These are phyloP conservation scores for Thraustochytrium striatum DNA, from an alignment of 352 stramenopile species.

Conservation along the genomic window DNA sequence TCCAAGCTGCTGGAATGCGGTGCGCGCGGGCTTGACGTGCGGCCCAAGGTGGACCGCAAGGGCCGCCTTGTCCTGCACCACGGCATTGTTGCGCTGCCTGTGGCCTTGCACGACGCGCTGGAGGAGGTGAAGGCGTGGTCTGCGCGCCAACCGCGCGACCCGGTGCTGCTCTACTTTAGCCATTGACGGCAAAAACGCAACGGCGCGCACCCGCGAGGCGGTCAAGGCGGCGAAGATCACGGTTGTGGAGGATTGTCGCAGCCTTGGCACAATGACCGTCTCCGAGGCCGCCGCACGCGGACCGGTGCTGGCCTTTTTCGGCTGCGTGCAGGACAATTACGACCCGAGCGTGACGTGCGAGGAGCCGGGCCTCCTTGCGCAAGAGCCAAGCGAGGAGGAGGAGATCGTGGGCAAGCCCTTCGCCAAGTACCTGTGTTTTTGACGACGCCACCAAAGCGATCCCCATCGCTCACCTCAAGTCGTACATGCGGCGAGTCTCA, in stretches of 20 bases:
- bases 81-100: neutral
- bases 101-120: neutral
- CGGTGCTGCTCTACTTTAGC: constrained; percentile 35
- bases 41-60: neutral
- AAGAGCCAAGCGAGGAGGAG: neutral
- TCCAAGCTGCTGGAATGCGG: constrained; percentile 10
- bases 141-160: neutral
- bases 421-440: too few species aligned
- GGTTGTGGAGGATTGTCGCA: neutral
- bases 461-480: neutral
- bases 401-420: too few species aligned
- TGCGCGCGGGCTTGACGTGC: constrained; percentile 20
- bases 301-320: constrained; percentile 1
- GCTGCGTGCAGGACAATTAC: constrained; percentile 33
- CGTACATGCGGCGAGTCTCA: neutral
- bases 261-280: neutral
- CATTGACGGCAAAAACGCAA: too few species aligned
- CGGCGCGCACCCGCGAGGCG: neutral
- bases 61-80: constrained; percentile 21
- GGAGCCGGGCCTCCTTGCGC: neutral
- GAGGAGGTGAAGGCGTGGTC: neutral
- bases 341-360: constrained; percentile 17
- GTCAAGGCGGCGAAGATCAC: neutral
- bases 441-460: too few species aligned
- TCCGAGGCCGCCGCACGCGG: neutral